phyloP scores from a whole-genome alignment of 2,329 filamentous ascomycete species.

The Zelopaecilomyces penicillatus region DNA sequence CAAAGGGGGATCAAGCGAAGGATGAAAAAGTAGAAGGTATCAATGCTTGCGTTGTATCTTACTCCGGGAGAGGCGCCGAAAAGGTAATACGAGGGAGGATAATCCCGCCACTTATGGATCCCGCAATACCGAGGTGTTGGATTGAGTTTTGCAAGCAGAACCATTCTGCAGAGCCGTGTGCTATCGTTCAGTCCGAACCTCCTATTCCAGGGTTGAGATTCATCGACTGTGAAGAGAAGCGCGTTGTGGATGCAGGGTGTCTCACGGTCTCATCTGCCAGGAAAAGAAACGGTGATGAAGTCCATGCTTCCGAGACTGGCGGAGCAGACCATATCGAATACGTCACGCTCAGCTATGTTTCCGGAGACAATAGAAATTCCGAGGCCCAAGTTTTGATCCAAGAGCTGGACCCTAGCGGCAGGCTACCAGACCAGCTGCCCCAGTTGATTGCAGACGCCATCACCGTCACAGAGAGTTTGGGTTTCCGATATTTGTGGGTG shows the following conservation, averaged over 20 bases:
- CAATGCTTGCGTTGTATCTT: background rate
- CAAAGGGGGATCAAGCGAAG: background rate
- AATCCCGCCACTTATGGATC: conserved; percentile 22
- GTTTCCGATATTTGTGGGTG: conserved; percentile 30
- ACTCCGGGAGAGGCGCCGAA: background rate
- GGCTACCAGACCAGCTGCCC: conserved; percentile 19
- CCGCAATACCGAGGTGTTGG: conserved; percentile 24
- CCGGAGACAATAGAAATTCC: conserved; percentile 10
- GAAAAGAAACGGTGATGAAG: no score
- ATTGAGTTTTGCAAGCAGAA: conserved; percentile 25
- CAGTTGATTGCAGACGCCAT: conserved; percentile 26
- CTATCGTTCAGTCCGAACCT: conserved; percentile 3
- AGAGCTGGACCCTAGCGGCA: conserved; percentile 2
- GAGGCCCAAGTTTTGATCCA: background rate
- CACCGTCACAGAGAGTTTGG: conserved; percentile 21
- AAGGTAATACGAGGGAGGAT: conserved; percentile 21
- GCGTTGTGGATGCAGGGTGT: conserved; percentile 22
- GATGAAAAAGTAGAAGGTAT: background rate
- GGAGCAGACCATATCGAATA: conserved; percentile 19
- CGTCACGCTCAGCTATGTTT: conserved; percentile 29
- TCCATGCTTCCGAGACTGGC: background rate
- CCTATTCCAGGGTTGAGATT: conserved; percentile 22
- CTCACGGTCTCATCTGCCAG: conserved; percentile 1
- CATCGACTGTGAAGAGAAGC: conserved; percentile 22
- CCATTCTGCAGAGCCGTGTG: conserved; percentile 19